A percentile compares a stretch with the other conserved stretches of the same genome.
Evolutionary conservation across 1,139 yeast genomes (phyloP).

Genomic region (Protomyces inundatus): DNA sequence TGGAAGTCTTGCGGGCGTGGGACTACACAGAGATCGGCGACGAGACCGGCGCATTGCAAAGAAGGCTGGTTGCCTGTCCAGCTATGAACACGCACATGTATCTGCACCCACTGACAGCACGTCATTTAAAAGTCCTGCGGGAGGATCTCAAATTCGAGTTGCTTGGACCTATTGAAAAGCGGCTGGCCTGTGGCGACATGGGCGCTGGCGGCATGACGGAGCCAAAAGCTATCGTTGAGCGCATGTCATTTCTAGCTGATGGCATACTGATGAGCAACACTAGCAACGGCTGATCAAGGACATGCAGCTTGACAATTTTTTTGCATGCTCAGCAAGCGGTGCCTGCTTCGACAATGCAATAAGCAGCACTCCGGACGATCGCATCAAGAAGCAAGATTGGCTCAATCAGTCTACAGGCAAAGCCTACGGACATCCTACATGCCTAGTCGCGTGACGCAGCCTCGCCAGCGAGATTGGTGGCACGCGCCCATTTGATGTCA

Average conservation of each 20-base stretch:
- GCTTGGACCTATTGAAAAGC: conserved; percentile 87
- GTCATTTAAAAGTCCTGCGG: conserved; percentile 59
- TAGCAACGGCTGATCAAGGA: too few relatives aligned
- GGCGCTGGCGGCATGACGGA: conserved; percentile 99
- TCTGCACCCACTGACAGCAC: conserved; percentile 86
- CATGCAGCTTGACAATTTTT: too few relatives aligned
- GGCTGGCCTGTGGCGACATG: conserved; percentile 88
- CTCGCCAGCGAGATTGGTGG: conserved; percentile 33
- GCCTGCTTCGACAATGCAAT: too few relatives aligned
- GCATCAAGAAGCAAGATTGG: too few relatives aligned
- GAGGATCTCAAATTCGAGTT: conserved; percentile 70
- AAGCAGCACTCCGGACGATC: too few relatives aligned
- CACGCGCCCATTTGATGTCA: conserved; percentile 69
- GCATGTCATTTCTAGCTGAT: neutral
- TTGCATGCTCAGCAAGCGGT: too few relatives aligned
- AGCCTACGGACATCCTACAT: too few relatives aligned
- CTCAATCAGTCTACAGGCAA: too few relatives aligned
- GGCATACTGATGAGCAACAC: neutral
- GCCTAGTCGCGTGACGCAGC: neutral
- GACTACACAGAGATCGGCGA: conserved; percentile 50
- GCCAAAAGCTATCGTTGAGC: neutral
- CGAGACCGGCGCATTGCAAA: neutral
- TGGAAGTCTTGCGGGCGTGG: conserved; percentile 87
- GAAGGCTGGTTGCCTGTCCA: conserved; percentile 72
- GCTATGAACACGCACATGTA: conserved; percentile 98